These are phyloP conservation scores for Paratinospora sagittata DNA, from an alignment of 164 flowering plant species.

Conservation along the genomic window DNA sequence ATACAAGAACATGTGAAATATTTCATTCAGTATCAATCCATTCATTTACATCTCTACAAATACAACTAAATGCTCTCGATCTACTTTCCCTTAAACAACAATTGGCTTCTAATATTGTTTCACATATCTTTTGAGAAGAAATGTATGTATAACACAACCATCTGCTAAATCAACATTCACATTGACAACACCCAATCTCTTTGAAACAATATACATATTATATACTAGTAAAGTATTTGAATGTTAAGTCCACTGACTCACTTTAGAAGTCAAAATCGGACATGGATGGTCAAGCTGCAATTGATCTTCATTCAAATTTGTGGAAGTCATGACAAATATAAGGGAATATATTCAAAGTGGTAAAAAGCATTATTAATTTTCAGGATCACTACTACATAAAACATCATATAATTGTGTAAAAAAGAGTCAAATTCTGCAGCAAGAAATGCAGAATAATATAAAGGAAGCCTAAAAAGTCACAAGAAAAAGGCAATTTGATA, in stretches of 20 bases:
- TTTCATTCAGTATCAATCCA: too few relatives aligned
- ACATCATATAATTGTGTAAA: neutral
- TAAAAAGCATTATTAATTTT: neutral
- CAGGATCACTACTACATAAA: constrained; percentile 1
- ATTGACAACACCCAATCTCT: neutral
- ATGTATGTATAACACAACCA: neutral
- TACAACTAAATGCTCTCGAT: neutral
- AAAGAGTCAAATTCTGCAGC: neutral
- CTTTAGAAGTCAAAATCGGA: too few relatives aligned
- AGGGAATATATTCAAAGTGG: neutral
- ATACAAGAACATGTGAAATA: too few relatives aligned
- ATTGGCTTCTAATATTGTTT: neutral
- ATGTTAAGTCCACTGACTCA: too few relatives aligned
- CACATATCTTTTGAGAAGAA: too few relatives aligned
- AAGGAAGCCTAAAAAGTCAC: neutral
- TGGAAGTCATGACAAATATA: neutral
- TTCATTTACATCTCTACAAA: neutral
- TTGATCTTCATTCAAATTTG: neutral
- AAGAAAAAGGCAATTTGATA: constrained; percentile 13
- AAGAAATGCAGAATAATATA: neutral
- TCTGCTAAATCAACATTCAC: neutral
- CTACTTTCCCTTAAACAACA: neutral
- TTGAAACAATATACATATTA: neutral
- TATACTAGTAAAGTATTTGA: too few relatives aligned
- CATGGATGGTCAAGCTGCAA: too few relatives aligned